Conservation (phyloP, 2,329 filamentous ascomycete species). For the Alternaria sp. region DNA sequence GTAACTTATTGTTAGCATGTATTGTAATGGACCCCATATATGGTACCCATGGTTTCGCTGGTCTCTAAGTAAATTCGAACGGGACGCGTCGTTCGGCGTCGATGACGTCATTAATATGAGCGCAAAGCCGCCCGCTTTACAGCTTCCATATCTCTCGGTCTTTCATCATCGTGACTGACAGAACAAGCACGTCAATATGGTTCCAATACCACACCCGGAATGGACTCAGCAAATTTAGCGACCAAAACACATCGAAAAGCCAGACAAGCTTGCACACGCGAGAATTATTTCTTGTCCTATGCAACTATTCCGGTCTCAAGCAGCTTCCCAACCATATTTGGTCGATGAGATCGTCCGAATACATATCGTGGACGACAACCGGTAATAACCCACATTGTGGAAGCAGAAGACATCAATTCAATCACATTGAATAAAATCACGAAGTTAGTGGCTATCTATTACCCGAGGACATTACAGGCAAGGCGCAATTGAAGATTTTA, state of each 20-base stretch:
- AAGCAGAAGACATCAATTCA: not conserved
- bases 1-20: slow-evolving; percentile 3
- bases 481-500: not conserved
- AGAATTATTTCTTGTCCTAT: not conserved
- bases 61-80: not conserved
- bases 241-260: not conserved
- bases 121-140: too few relatives aligned
- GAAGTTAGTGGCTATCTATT: not conserved
- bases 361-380: not conserved
- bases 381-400: not conserved
- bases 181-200: too few relatives aligned
- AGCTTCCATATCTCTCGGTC: too few relatives aligned
- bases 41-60: too few relatives aligned
- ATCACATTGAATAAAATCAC: not conserved
- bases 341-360: not conserved
- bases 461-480: not conserved
- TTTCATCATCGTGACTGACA: too few relatives aligned
- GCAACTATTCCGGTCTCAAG: not conserved
- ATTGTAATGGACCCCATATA: not conserved
- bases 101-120: too few relatives aligned
- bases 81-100: too few relatives aligned
- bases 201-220: too few relatives aligned
- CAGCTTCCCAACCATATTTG: not conserved
- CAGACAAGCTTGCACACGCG: too few relatives aligned
- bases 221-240: not conserved